Conservation (phyloP, 169 alveolate species). For the Cryptosporidium xiaoi region DNA sequence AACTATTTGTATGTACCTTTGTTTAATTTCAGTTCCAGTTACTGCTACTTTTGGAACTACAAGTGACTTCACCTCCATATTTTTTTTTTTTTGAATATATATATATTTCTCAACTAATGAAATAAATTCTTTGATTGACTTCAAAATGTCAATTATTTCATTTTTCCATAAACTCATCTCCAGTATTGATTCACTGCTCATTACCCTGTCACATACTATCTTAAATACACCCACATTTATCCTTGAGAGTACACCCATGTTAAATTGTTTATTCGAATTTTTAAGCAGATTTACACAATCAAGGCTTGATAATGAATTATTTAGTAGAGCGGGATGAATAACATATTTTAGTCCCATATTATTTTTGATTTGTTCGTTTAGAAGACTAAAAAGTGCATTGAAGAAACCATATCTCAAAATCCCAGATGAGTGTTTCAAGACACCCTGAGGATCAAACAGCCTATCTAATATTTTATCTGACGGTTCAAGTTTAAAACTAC, state of each 20-base stretch:
- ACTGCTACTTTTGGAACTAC: slow-evolving; percentile 27
- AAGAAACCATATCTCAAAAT: slow-evolving; percentile 62
- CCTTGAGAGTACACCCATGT: not conserved
- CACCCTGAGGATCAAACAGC: slow-evolving; percentile 25
- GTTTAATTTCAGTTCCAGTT: slow-evolving; percentile 47
- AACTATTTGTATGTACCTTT: slow-evolving; percentile 23
- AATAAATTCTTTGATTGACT: not conserved
- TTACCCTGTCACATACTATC: slow-evolving; percentile 9
- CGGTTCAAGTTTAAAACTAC: not conserved
- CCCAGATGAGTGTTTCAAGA: not conserved
- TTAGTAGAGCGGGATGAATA: not conserved
- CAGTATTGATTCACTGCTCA: not conserved
- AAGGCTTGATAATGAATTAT: not conserved
- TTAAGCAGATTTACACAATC: slow-evolving; percentile 16
- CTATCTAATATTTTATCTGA: not conserved
- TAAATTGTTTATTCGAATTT: not conserved
- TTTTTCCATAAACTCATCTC: slow-evolving; percentile 34
- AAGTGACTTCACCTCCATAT: not conserved
- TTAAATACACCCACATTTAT: slow-evolving; percentile 7
- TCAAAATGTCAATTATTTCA: slow-evolving; percentile 14
- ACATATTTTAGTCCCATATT: not conserved
- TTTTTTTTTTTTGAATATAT: not conserved
- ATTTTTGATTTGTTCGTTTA: slow-evolving; percentile 14
- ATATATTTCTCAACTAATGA: not conserved
- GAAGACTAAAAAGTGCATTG: slow-evolving; percentile 11